phyloP scores from a whole-genome alignment of 2,329 filamentous ascomycete genomes.

The Fusarium liriodendri region DNA sequence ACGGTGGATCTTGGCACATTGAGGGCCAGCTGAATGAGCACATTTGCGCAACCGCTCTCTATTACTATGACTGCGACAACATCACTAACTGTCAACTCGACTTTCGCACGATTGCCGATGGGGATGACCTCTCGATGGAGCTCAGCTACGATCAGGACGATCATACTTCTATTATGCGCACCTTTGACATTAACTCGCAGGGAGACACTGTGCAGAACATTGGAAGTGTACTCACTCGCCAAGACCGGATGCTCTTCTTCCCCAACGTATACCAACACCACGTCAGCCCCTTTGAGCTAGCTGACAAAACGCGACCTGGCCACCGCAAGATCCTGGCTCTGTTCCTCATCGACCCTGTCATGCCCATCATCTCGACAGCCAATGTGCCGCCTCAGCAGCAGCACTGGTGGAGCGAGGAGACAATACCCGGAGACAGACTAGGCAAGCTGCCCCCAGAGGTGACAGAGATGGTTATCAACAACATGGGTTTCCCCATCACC shows the following conservation, averaged over 20 bases:
- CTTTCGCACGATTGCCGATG: constrained; percentile 59
- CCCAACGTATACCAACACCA: constrained; percentile 66
- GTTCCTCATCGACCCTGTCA: constrained; percentile 69
- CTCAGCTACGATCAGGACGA: constrained; percentile 49
- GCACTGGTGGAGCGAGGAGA: constrained; percentile 49
- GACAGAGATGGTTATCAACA: constrained; percentile 24
- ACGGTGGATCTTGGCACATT: constrained; percentile 65
- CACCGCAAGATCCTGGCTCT: constrained; percentile 70
- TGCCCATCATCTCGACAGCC: constrained; percentile 56
- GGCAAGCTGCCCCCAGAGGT: constrained; percentile 27
- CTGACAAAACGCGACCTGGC: constrained; percentile 63
- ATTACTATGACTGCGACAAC: constrained; percentile 72
- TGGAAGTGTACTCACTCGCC: constrained; percentile 58
- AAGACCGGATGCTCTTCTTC: constrained; percentile 65
- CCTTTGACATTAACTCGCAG: constrained; percentile 48
- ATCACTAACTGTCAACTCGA: constrained; percentile 62
- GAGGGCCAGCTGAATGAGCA: constrained; percentile 71
- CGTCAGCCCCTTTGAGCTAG: constrained; percentile 63
- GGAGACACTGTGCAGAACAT: constrained; percentile 49
- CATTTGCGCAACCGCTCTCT: constrained; percentile 71
- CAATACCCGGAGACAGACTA: neutral
- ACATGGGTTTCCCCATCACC: constrained; percentile 31
- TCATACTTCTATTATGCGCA: constrained; percentile 46
- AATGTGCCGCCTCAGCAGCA: constrained; percentile 58
- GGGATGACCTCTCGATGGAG: constrained; percentile 39